Percentiles rank a stretch among this genome's conserved stretches.
These are phyloP conservation scores for Pistacia integerrima DNA, from an alignment of 345 rosid genomes.

Conservation along the genomic window DNA sequence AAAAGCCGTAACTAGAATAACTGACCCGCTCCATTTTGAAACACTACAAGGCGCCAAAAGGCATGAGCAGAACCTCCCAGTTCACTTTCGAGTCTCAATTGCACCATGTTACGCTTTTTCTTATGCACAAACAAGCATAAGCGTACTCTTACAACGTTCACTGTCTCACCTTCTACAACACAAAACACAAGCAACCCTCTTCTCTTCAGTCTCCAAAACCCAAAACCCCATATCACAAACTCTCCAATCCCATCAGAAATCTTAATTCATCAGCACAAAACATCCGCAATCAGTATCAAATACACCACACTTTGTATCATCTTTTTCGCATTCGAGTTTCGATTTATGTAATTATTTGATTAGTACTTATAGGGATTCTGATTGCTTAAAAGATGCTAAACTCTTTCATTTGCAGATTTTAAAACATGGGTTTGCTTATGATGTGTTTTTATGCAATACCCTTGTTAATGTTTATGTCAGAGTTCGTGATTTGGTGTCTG, in stretches of 20 bases:
- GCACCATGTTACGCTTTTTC: constrained; percentile 37
- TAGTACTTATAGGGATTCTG: constrained; percentile 30
- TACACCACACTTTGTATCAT: not conserved
- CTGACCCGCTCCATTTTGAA: not conserved
- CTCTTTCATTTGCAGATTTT: constrained; percentile 46
- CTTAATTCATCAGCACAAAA: constrained; percentile 16
- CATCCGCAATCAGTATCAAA: constrained; percentile 17
- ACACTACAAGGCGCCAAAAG: constrained; percentile 4
- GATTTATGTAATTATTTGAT: constrained; percentile 39
- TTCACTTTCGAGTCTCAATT: not conserved
- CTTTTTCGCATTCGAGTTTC: constrained; percentile 10
- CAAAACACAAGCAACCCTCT: not conserved
- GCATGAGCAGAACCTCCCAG: not conserved
- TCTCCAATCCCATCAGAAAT: constrained; percentile 22
- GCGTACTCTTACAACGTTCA: constrained; percentile 22
- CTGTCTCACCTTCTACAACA: constrained; percentile 14
- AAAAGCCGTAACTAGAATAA: not conserved
- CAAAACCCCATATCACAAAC: constrained; percentile 17
- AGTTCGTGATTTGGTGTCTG: constrained; percentile 49
- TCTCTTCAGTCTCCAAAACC: constrained; percentile 6
- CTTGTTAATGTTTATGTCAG: constrained; percentile 55
- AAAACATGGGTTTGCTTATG: constrained; percentile 51
- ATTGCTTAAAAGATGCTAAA: constrained; percentile 40
- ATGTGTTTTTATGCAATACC: constrained; percentile 68
- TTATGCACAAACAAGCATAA: constrained; percentile 16